phyloP scores from a whole-genome alignment of 2,329 filamentous ascomycete genomes.

The Pezicula rhizophila region DNA sequence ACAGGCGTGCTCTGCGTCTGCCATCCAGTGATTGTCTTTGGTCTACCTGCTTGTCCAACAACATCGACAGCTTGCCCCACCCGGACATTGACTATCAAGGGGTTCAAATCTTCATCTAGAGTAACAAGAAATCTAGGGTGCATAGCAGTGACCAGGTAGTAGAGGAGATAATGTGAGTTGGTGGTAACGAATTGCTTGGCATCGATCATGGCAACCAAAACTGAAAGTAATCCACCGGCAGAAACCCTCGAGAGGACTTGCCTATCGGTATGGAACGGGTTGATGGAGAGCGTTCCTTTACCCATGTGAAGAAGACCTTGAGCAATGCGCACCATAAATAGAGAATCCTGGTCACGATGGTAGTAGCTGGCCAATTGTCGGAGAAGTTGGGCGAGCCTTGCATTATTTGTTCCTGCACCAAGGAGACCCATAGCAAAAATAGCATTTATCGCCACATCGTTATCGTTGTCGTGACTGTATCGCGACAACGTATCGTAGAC shows the following conservation, averaged over 20 bases:
- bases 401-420: constrained; percentile 96
- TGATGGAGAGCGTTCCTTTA: constrained; percentile 92
- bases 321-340: constrained; percentile 99
- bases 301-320: constrained; percentile 98
- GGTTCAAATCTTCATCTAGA: constrained; percentile 88
- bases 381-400: constrained; percentile 86
- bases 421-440: constrained; percentile 99
- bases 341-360: constrained; percentile 87
- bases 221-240: constrained; percentile 80
- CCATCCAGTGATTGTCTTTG: constrained; percentile 99
- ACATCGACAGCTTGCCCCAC: constrained; percentile 98
- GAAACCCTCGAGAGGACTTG: constrained; percentile 91
- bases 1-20: constrained; percentile 99
- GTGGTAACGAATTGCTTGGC: constrained; percentile 75
- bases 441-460: constrained; percentile 94
- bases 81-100: constrained; percentile 89
- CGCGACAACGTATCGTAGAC: constrained; percentile 96
- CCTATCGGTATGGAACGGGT: constrained; percentile 98
- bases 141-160: constrained; percentile 96
- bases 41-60: constrained; percentile 90
- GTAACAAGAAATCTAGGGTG: constrained; percentile 95
- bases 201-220: constrained; percentile 90
- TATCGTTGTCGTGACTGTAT: constrained; percentile 98
- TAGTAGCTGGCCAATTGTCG: constrained; percentile 97
- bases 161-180: constrained; percentile 82